Evolutionary conservation across 106 monocot genomes (phyloP), one percentile per base, ranked within the genome.

Genomic region (Narthecium ossifragum): DNA sequence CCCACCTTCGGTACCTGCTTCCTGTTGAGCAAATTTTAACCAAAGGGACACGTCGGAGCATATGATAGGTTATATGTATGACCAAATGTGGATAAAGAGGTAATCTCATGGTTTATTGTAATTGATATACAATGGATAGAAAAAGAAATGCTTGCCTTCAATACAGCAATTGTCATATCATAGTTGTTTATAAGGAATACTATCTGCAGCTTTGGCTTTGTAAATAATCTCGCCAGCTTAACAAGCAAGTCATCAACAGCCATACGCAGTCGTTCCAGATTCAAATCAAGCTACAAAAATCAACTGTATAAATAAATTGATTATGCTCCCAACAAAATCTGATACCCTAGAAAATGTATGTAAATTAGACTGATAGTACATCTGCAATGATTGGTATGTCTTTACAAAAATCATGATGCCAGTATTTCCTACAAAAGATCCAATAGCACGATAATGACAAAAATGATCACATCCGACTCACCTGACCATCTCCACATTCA

Each of bases 121-220:
- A n/a, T n/a, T n/a, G n/a, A n/a, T n/a, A n/a, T n/a, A n/a, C n/a
- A n/a, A n/a, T n/a, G n/a, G n/a, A n/a, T n/a, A n/a, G n/a, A n/a
- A n/a, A 8, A 26, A 26, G 5, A 40, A 55, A 50, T 29, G 17
- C 58, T 58, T 67, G 85, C 98, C 87, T 91, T 99, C 36, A 99
- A 57, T 63, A 99, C 76, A 29, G 91, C 52, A 77, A 99, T 99
- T 53, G 75, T 99, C 84, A 91, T 87, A 49, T 99, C 98, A 72
- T 91, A 99, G 59, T 99, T 99, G 68, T 99, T 98, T 70, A 99
- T 99, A 25, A 91, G 87, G 65, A 99, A 91, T 31, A 99, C 72
- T 34, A 79, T 99, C 53, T 88, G 98, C 54, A 80, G 71, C 72
- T 91, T 99, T 56, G 87, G 84, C 50, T 82, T 98, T 18, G 69